phyloP scores from a whole-genome alignment of 1,284 basidiomycete genomes.

The Ustilago trichophora region DNA sequence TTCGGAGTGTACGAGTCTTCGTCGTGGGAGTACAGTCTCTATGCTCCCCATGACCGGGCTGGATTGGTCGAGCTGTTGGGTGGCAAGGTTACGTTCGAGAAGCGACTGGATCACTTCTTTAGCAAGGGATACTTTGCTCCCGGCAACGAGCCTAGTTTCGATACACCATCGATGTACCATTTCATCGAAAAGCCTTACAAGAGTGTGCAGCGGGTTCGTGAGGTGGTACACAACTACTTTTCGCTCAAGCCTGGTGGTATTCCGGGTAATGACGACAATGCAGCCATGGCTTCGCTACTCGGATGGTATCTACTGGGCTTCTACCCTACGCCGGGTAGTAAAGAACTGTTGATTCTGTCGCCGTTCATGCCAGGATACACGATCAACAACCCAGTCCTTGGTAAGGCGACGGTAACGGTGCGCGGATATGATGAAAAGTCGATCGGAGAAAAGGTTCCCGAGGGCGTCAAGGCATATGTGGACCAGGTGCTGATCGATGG shows the following conservation, averaged over 20 bases:
- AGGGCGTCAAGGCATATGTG: slow-evolving; percentile 38
- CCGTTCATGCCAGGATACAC: slow-evolving; percentile 55
- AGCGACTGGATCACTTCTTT: slow-evolving; percentile 57
- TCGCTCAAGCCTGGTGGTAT: slow-evolving; percentile 36
- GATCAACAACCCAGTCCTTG: slow-evolving; percentile 50
- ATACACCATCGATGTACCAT: slow-evolving; percentile 52
- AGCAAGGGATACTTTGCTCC: slow-evolving; percentile 44
- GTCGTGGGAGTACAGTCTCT: slow-evolving; percentile 58
- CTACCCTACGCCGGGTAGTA: slow-evolving; percentile 71
- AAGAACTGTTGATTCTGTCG: slow-evolving; percentile 53
- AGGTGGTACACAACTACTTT: slow-evolving; percentile 52
- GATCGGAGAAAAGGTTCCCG: slow-evolving; percentile 20
- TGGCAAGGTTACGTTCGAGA: slow-evolving; percentile 40
- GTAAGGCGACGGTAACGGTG: slow-evolving; percentile 43
- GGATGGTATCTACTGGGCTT: slow-evolving; percentile 73
- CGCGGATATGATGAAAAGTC: slow-evolving; percentile 37
- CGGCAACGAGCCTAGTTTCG: slow-evolving; percentile 60
- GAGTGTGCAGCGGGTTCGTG: slow-evolving; percentile 39
- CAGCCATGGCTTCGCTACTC: slow-evolving; percentile 77
- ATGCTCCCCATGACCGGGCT: slow-evolving; percentile 52
- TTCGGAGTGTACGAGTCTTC: slow-evolving; percentile 53
- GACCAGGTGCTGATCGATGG: slow-evolving; percentile 38
- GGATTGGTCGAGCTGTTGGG: slow-evolving; percentile 56
- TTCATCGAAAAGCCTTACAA: slow-evolving; percentile 36
- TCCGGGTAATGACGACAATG: slow-evolving; percentile 71